Conservation (phyloP, 805 yeast species). For the Groenewaldozyma tartarivorans region DNA sequence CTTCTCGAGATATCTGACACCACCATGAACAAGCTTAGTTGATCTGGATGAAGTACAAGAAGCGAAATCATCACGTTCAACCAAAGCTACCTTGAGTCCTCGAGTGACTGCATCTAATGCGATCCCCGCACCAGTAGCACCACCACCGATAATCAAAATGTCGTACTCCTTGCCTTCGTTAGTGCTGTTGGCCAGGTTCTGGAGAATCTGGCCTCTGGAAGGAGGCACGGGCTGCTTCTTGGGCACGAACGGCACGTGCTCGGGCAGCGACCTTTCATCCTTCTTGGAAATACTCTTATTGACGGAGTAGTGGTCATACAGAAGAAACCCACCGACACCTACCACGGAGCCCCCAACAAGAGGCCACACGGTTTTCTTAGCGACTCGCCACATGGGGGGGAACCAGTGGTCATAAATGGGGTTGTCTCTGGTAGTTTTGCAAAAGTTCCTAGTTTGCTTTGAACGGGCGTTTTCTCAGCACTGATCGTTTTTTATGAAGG, state of each 20-base stretch:
- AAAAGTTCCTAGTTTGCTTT: no score
- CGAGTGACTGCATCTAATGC: slow-evolving; percentile 87
- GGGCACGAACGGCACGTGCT: slow-evolving; percentile 8
- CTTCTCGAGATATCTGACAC: slow-evolving; percentile 90
- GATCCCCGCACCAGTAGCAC: slow-evolving; percentile 91
- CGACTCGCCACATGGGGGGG: not conserved
- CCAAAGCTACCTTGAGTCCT: slow-evolving; percentile 78
- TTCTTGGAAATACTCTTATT: not conserved
- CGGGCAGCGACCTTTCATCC: not conserved
- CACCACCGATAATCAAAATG: slow-evolving; percentile 87
- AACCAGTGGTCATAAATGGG: no score
- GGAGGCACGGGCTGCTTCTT: slow-evolving; percentile 18
- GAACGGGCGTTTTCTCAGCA: no score
- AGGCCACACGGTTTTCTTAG: not conserved
- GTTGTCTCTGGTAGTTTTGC: no score
- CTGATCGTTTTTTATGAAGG: no score
- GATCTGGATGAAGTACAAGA: slow-evolving; percentile 89
- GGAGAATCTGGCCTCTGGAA: slow-evolving; percentile 20
- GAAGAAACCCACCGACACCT: not conserved
- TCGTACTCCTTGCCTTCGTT: slow-evolving; percentile 48
- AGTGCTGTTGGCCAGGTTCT: slow-evolving; percentile 10
- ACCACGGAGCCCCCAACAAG: not conserved
- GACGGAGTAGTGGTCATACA: not conserved
- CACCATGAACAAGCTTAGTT: slow-evolving; percentile 96
- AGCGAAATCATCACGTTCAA: slow-evolving; percentile 85